Evolutionary conservation across 352 stramenopile genomes (phyloP).

Genomic region (Plasmopara muralis): DNA sequence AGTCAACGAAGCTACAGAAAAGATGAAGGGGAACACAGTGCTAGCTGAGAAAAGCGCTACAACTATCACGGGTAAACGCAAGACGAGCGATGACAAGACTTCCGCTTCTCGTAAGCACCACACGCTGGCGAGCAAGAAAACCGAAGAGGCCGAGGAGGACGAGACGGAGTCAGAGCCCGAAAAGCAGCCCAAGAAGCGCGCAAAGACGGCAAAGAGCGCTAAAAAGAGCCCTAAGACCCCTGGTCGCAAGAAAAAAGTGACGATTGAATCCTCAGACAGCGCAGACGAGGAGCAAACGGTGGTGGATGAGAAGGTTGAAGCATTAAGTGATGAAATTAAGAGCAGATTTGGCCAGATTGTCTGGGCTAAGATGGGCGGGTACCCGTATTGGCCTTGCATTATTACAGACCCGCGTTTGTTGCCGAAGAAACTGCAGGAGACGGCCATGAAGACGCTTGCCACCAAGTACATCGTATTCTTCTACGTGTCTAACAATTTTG

Average conservation of each 20-base stretch:
- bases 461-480: slow-evolving; percentile 75
- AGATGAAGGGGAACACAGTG: slow-evolving; percentile 7
- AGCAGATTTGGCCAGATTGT: slow-evolving; percentile 65
- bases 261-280: not conserved
- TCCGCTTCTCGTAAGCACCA: slow-evolving; percentile 12
- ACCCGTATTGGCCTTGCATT: slow-evolving; percentile 74
- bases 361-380: slow-evolving; percentile 79
- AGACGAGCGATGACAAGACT: slow-evolving; percentile 2
- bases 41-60: slow-evolving; percentile 3
- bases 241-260: slow-evolving; percentile 41
- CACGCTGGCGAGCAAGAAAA: slow-evolving; percentile 7
- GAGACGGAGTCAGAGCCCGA: slow-evolving; percentile 48
- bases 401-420: slow-evolving; percentile 59
- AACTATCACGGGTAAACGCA: slow-evolving; percentile 13
- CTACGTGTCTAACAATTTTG: slow-evolving; percentile 70
- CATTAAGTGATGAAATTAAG: slow-evolving; percentile 53
- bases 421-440: slow-evolving; percentile 35
- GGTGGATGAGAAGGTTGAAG: slow-evolving; percentile 33
- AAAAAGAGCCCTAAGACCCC: slow-evolving; percentile 25
- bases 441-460: slow-evolving; percentile 49
- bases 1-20: not conserved
- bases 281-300: slow-evolving; percentile 30
- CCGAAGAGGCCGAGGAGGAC: slow-evolving; percentile 20
- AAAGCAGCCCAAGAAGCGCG: slow-evolving; percentile 44
- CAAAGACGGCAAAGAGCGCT: slow-evolving; percentile 21